Evolutionary conservation across 2,329 filamentous ascomycete species (phyloP).

Genomic region (Curvularia hawaiiensis): DNA sequence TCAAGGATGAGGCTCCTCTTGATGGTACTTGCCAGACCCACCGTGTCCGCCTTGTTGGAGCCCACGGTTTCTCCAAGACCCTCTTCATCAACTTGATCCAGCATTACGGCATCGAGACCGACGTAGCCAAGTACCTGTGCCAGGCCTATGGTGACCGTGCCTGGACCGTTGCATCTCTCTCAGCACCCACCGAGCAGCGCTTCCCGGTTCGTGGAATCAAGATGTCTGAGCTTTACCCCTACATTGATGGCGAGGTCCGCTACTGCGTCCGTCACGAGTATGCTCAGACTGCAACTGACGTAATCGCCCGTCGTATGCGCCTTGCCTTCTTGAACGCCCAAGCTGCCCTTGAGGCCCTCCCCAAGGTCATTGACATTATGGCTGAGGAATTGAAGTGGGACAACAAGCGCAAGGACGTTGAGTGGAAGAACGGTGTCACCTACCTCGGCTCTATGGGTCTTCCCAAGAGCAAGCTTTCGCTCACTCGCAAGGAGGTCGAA

Average conservation of each 20-base stretch:
- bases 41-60: slow-evolving; percentile 78
- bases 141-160: slow-evolving; percentile 90
- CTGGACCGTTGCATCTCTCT: slow-evolving; percentile 86
- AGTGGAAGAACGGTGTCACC: slow-evolving; percentile 74
- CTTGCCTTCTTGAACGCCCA: slow-evolving; percentile 92
- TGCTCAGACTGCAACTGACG: slow-evolving; percentile 87
- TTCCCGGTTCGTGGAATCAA: slow-evolving; percentile 85
- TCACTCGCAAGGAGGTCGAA: slow-evolving; percentile 65
- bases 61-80: slow-evolving; percentile 86
- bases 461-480: slow-evolving; percentile 59
- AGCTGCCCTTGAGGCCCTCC: slow-evolving; percentile 84
- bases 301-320: slow-evolving; percentile 82
- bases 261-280: slow-evolving; percentile 90
- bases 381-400: slow-evolving; percentile 82
- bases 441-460: slow-evolving; percentile 68
- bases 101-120: slow-evolving; percentile 88
- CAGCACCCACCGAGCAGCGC: slow-evolving; percentile 73
- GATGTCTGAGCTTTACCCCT: slow-evolving; percentile 82
- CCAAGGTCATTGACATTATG: slow-evolving; percentile 89
- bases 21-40: slow-evolving; percentile 84
- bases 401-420: slow-evolving; percentile 70
- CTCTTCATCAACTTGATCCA: slow-evolving; percentile 96
- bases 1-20: slow-evolving; percentile 72
- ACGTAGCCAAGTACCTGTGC: slow-evolving; percentile 87
- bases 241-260: slow-evolving; percentile 88